Evolutionary conservation across 192 early-diverging fungal species (phyloP), one percentile per base, ranked within the genome.

Genomic region (Coemansia sp.): DNA sequence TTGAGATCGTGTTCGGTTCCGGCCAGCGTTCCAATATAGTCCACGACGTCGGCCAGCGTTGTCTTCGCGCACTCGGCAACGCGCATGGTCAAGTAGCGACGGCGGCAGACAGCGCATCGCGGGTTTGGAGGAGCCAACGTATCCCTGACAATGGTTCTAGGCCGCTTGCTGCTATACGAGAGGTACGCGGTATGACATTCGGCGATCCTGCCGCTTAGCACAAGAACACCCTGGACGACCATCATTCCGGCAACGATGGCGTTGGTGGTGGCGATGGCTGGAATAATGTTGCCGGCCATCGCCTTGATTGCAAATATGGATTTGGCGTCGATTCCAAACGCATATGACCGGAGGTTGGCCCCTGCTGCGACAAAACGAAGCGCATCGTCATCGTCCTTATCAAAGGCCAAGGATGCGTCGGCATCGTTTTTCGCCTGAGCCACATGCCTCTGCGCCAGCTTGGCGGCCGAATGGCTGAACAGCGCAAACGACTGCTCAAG

Each of bases 211-310:
- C 32, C 53, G 50, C 49, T 57, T 6, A 93, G 61, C 6, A 95
- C 83, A 68, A 92, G 87, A 55, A 92, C 89, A 0, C 93, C 92
- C 43, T 94, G 88, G 72, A 93, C 84, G 13, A 95, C 92, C 63
- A 99, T 95, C 78, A 96, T 79, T 5, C 96, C 97, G 13, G 95
- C 93, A 62, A 98, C 86, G 29, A 97, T 91, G 8, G 96, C 97
- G 63, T 99, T 99, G 14, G 97, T 97, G 0, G 97, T 98, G 41
- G 97, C 95, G 61, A 99, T 94, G 29, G 95, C 95, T 0, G 96
- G 95, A 61, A 98, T 98, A 62, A 99, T 98, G 67, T 96, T 97
- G 54, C 96, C 96, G 7, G 98, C 98, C 93, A 98, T 98, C 34
- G 94, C 93, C 92, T 99, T 99, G 20, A 92, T 86, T 33, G 89